phyloP scores from a whole-genome alignment of 805 yeast genomes.

The Sugiyamaella lignohabitans region DNA sequence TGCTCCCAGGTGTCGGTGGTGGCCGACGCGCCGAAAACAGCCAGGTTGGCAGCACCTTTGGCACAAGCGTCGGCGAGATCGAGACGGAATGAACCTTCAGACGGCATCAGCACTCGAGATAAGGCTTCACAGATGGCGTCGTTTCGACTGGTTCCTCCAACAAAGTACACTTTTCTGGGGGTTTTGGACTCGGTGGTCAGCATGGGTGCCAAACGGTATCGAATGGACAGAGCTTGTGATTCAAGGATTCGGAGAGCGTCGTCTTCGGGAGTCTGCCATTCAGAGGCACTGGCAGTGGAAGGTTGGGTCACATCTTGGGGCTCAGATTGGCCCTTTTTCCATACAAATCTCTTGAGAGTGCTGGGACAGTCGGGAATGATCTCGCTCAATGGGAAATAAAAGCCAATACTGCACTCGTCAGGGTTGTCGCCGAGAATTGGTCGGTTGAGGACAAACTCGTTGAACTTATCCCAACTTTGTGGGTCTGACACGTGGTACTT shows the following conservation, averaged over 20 bases:
- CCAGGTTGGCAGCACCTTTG: conserved; percentile 82
- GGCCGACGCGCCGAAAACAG: conserved; percentile 39
- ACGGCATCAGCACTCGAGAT: conserved; percentile 63
- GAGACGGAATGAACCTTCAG: conserved; percentile 57
- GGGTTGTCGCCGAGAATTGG: conserved; percentile 28
- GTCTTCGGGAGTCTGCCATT: conserved; percentile 34
- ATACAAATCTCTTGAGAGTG: conserved; percentile 11
- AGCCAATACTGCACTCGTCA: conserved; percentile 42
- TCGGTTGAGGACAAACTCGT: conserved; percentile 15
- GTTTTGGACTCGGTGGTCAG: conserved; percentile 40
- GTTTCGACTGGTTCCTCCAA: conserved; percentile 84
- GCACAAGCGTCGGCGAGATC: conserved; percentile 90
- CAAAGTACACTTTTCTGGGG: conserved; percentile 70
- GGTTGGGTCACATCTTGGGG: neutral
- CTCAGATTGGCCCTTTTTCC: conserved; percentile 3
- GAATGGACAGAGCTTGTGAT: conserved; percentile 79
- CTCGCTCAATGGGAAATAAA: conserved; percentile 86
- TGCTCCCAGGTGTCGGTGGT: conserved; percentile 13
- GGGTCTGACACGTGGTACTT: conserved; percentile 27
- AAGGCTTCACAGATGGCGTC: conserved; percentile 58
- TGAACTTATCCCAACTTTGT: conserved; percentile 28
- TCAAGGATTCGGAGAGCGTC: conserved; percentile 79
- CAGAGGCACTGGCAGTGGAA: too few species aligned
- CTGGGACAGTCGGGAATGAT: conserved; percentile 78
- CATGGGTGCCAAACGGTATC: conserved; percentile 74